A percentile compares a stretch with the other conserved stretches of the same genome.
Conservation (phyloP, 1,139 yeast species). For the Dujonia santamariae region DNA sequence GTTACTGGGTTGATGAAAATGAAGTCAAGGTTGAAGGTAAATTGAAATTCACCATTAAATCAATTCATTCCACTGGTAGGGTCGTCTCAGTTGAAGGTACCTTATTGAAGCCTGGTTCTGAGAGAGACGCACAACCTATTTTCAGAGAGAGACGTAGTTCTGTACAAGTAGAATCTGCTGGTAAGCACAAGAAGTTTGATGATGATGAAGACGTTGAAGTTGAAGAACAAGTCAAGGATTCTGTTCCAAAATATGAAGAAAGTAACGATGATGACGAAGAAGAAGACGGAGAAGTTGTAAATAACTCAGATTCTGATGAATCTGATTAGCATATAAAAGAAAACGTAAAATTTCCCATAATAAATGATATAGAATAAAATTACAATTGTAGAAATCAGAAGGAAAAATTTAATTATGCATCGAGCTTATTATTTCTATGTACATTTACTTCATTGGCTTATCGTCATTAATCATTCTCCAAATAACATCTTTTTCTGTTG, state of each 20-base stretch:
- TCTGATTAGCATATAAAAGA: slow-evolving; percentile 6
- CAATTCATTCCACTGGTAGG: slow-evolving; percentile 74
- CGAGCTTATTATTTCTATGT: too few species aligned
- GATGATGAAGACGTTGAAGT: slow-evolving; percentile 30
- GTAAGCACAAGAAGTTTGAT: slow-evolving; percentile 43
- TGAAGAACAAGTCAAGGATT: slow-evolving; percentile 6
- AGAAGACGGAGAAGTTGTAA: slow-evolving; percentile 27
- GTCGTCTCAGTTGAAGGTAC: slow-evolving; percentile 87
- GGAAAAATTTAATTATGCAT: too few species aligned
- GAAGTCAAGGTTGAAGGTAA: slow-evolving; percentile 80
- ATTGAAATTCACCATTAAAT: slow-evolving; percentile 67
- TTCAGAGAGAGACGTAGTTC: slow-evolving; percentile 30
- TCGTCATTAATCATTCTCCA: slow-evolving; percentile 77
- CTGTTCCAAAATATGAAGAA: slow-evolving; percentile 11
- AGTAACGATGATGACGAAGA: slow-evolving; percentile 20
- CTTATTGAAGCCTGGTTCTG: slow-evolving; percentile 59
- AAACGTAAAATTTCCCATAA: too few species aligned
- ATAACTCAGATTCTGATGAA: slow-evolving; percentile 30
- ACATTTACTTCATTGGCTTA: slow-evolving; percentile 24
- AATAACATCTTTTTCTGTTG: slow-evolving; percentile 54
- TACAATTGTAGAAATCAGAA: too few species aligned
- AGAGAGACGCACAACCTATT: slow-evolving; percentile 54
- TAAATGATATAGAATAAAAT: too few species aligned
- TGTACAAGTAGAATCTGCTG: slow-evolving; percentile 7
- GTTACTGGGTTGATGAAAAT: slow-evolving; percentile 80